These are phyloP conservation scores for Leptographium radiaticola DNA, from an alignment of 2,329 filamentous ascomycete species.

Conservation along the genomic window DNA sequence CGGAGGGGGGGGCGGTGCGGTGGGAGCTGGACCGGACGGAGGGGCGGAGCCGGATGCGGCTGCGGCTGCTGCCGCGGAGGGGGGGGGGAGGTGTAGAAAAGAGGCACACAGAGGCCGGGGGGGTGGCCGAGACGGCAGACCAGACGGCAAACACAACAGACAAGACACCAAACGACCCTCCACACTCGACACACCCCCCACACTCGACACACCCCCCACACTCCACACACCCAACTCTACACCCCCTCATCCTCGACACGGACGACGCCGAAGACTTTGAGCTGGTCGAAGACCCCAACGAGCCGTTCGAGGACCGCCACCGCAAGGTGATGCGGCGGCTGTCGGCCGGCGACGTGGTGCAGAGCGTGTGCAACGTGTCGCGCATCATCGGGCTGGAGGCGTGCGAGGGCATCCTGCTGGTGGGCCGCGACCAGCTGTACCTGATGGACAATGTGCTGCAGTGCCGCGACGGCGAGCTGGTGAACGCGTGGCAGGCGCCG, in stretches of 20 bases:
- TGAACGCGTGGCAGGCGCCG: slow-evolving; percentile 90
- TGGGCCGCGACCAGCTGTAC: slow-evolving; percentile 85
- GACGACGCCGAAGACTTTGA: slow-evolving; percentile 89
- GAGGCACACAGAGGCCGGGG: too few species aligned
- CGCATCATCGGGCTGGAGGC: slow-evolving; percentile 88
- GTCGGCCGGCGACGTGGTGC: slow-evolving; percentile 79
- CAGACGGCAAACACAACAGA: neutral
- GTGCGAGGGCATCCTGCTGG: slow-evolving; percentile 81
- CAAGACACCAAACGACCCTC: neutral
- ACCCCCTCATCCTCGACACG: too few species aligned
- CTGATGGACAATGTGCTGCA: slow-evolving; percentile 96
- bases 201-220: too few species aligned
- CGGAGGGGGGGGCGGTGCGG: slow-evolving; percentile 39
- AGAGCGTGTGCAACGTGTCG: slow-evolving; percentile 90
- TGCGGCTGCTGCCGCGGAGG: slow-evolving; percentile 72
- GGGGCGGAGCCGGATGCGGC: slow-evolving; percentile 86
- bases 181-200: too few species aligned
- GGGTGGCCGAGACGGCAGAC: slow-evolving; percentile 50
- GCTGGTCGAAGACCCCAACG: slow-evolving; percentile 82
- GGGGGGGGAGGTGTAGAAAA: too few species aligned
- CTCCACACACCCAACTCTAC: too few species aligned
- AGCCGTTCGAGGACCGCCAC: slow-evolving; percentile 91
- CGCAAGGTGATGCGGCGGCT: slow-evolving; percentile 93
- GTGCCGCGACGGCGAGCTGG: slow-evolving; percentile 85
- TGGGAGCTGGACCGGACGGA: slow-evolving; percentile 96